Evolutionary conservation across 2,329 filamentous ascomycete genomes (phyloP).

Genomic region (Ophiostoma angusticollis): DNA sequence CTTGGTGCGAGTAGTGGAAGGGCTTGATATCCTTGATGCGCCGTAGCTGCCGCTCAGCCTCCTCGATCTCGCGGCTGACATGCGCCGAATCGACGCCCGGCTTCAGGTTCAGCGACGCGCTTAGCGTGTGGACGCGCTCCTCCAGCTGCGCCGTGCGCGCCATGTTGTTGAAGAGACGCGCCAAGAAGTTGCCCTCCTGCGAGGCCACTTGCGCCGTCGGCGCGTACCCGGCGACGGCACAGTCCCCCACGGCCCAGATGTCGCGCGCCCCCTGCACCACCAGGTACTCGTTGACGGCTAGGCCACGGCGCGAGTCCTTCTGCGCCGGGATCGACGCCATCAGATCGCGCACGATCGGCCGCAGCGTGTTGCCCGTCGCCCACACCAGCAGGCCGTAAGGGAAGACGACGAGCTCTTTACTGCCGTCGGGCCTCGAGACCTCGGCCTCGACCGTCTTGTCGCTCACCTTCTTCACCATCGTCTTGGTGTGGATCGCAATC

Average conservation of each 20-base stretch:
- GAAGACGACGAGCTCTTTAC: conserved; percentile 67
- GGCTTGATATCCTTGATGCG: conserved; percentile 91
- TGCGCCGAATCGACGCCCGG: conserved; percentile 55
- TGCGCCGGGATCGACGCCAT: conserved; percentile 88
- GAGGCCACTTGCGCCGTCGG: conserved; percentile 93
- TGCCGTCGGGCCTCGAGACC: conserved; percentile 65
- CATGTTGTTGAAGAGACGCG: conserved; percentile 96
- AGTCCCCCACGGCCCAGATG: conserved; percentile 97
- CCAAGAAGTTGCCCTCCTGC: conserved; percentile 92
- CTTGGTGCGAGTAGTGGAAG: conserved; percentile 98
- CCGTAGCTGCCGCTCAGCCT: conserved; percentile 72
- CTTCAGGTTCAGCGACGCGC: conserved; percentile 45
- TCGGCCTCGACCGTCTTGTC: conserved; percentile 89
- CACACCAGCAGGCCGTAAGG: conserved; percentile 95
- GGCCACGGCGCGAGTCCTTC: conserved; percentile 84
- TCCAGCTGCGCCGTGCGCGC: conserved; percentile 84
- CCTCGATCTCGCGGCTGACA: conserved; percentile 62
- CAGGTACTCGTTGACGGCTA: conserved; percentile 96
- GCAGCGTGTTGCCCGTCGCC: conserved; percentile 93
- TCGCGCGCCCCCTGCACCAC: conserved; percentile 95
- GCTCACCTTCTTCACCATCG: conserved; percentile 95
- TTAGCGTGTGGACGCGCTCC: conserved; percentile 57
- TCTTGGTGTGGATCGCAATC: conserved; percentile 95
- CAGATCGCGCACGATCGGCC: conserved; percentile 78
- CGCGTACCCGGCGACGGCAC: conserved; percentile 92